Evolutionary conservation across 768 basidiomycete species (phyloP).

Genomic region (Lepiota subincarnata): DNA sequence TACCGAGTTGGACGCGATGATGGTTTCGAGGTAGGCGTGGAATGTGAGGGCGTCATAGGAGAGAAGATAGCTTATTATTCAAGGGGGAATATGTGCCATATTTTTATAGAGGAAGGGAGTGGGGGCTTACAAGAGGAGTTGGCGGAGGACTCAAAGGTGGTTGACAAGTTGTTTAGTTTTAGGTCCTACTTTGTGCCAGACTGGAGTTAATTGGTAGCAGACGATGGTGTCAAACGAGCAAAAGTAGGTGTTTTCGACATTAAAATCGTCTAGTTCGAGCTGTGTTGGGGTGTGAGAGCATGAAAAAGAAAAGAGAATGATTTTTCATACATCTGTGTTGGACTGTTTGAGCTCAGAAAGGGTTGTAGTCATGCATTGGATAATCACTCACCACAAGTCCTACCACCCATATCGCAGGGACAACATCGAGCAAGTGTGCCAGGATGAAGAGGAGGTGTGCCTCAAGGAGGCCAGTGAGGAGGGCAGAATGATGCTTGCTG

Average conservation of each 20-base stretch:
- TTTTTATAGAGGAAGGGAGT: neutral
- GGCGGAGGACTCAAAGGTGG: constrained; percentile 81
- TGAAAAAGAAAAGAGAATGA: neutral
- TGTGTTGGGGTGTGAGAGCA: constrained; percentile 25
- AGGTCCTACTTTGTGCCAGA: constrained; percentile 96
- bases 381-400: constrained; percentile 87
- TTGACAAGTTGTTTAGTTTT: constrained; percentile 88
- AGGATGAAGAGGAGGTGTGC: constrained; percentile 77
- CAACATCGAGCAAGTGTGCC: constrained; percentile 77
- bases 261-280: constrained; percentile 93
- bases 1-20: constrained; percentile 56
- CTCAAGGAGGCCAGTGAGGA: constrained; percentile 65
- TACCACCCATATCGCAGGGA: constrained; percentile 85
- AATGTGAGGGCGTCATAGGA: constrained; percentile 90
- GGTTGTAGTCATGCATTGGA: constrained; percentile 92
- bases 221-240: constrained; percentile 88
- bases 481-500: constrained; percentile 67
- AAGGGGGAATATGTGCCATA: neutral
- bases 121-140: constrained; percentile 68
- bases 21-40: constrained; percentile 85
- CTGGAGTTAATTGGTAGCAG: constrained; percentile 82
- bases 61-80: constrained; percentile 64
- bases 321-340: constrained; percentile 53
- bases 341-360: constrained; percentile 86
- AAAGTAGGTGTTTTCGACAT: constrained; percentile 91